Evolutionary conservation across 2,329 filamentous ascomycete genomes (phyloP), one percentile per base, ranked within the genome.

Genomic region (Colletotrichum aenigma): DNA sequence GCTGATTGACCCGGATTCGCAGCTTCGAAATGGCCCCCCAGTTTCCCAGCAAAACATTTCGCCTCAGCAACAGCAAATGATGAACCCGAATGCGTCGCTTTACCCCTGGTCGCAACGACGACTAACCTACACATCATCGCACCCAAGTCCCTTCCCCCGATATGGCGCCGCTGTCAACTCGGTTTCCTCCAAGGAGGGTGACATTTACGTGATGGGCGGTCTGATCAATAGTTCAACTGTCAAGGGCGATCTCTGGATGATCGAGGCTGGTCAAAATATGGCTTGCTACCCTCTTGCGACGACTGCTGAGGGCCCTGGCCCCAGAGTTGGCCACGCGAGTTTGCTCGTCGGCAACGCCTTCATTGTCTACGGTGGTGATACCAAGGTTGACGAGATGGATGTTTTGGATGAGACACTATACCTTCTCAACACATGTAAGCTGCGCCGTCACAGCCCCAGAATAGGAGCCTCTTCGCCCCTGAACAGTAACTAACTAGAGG

Each of bases 321-420:
- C 97, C 2, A 92, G 97, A 87, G 97, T 99, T 68, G 97, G 97
- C 5, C 97, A 99, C 86, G 91, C 96, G 24, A 97, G 96, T 88
- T 88, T 99, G 81, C 89, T 99, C 18, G 97, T 99, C 70, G 97
- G 97, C 74, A 99, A 99, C 85, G 97, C 97, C 1, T 99, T 98
- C 84, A 99, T 99, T 79, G 97, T 99, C 15, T 99, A 98, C 82
- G 97, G 97, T 66, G 97, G 97, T 82, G 97, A 99, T 84, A 99
- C 97, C 67, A 99, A 99, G 85, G 94, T 98, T 83, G 96, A 98
- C 71, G 97, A 98, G 81, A 92, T 92, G 36, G 97, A 99, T 84
- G 90, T 95, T 65, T 88, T 99, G 74, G 97, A 99, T 81, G 96
- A 99, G 86, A 98, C 97, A 0, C 88, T 99, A 15, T 99, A 99